Conservation (phyloP, 1,139 yeast species). For the Debaryomycetaceae sp. region DNA sequence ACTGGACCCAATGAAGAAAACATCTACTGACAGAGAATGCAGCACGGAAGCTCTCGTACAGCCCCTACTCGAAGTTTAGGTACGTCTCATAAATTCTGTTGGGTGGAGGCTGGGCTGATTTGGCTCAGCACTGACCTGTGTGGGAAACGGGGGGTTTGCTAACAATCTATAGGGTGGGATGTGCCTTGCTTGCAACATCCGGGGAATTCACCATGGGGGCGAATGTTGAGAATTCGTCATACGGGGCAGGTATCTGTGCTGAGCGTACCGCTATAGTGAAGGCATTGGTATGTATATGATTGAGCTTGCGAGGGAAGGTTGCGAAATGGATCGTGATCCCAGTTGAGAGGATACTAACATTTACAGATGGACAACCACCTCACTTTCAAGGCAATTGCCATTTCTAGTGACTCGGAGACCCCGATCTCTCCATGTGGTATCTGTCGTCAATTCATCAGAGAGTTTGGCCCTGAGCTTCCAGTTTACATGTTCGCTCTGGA, state of each 20-base stretch:
- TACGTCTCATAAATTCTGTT: conserved; percentile 18
- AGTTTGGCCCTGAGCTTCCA: conserved; percentile 55
- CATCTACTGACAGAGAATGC: conserved; percentile 4
- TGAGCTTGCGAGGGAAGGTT: background rate
- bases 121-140: too few relatives aligned
- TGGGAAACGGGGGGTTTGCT: conserved; percentile 10
- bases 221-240: conserved; percentile 90
- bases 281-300: conserved; percentile 45
- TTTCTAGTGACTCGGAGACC: conserved; percentile 58
- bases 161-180: conserved; percentile 64
- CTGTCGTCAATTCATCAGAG: conserved; percentile 85
- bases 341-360: conserved; percentile 5
- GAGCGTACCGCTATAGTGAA: conserved; percentile 76
- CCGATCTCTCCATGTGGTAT: conserved; percentile 90
- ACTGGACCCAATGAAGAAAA: background rate
- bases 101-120: background rate
- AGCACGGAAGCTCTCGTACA: conserved; percentile 59
- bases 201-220: conserved; percentile 66
- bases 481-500: conserved; percentile 58
- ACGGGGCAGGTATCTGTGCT: conserved; percentile 88
- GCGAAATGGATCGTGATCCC: background rate
- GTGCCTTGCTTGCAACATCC: conserved; percentile 55
- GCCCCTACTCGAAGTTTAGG: conserved; percentile 81
- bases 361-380: conserved; percentile 40
- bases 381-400: conserved; percentile 61